Evolutionary conservation across 805 yeast species (phyloP).

Genomic region (Kazachstania taianensis): DNA sequence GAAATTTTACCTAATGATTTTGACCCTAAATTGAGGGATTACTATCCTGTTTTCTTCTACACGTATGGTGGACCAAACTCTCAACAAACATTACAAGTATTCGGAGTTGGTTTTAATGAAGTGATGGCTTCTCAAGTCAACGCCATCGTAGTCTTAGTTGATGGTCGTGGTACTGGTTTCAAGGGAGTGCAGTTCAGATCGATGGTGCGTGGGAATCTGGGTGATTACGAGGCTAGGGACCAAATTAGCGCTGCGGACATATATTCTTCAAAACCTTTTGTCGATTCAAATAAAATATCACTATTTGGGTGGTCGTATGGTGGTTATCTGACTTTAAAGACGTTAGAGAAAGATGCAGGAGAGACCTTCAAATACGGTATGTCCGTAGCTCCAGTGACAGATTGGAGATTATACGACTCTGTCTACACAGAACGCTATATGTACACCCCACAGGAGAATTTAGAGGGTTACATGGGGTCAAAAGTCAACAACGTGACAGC

Average conservation of each 20-base stretch:
- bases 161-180: conserved; percentile 94
- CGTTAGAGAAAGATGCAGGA: conserved; percentile 72
- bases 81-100: conserved; percentile 62
- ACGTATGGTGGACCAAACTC: conserved; percentile 96
- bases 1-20: conserved; percentile 76
- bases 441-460: conserved; percentile 68
- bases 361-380: conserved; percentile 75
- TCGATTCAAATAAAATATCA: conserved; percentile 60
- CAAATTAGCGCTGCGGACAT: conserved; percentile 76
- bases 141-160: conserved; percentile 87
- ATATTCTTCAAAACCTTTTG: conserved; percentile 54
- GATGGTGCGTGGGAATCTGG: conserved; percentile 71
- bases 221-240: conserved; percentile 73
- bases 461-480: conserved; percentile 48
- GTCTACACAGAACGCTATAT: conserved; percentile 92
- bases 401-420: conserved; percentile 87
- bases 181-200: conserved; percentile 72
- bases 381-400: conserved; percentile 96
- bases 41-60: conserved; percentile 80
- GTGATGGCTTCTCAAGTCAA: conserved; percentile 67
- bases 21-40: conserved; percentile 35
- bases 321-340: conserved; percentile 84
- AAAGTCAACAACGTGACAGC: conserved; percentile 47
- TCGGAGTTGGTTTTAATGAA: conserved; percentile 56
- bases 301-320: conserved; percentile 99